Evolutionary conservation across 106 monocot species (phyloP).

Genomic region (Dioscorea zingiberensis): DNA sequence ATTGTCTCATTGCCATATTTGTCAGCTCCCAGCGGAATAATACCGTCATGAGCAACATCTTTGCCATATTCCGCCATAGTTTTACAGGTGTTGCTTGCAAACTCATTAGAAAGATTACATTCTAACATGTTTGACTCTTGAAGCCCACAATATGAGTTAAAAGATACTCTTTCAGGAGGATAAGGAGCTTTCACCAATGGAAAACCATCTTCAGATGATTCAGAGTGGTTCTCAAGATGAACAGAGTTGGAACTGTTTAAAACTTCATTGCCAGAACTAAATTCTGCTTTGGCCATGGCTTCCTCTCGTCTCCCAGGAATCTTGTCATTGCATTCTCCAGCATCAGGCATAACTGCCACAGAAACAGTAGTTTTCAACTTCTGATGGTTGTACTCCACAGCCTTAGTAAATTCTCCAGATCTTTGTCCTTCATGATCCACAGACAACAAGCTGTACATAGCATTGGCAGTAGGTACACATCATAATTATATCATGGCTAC

Average conservation of each 20-base stretch:
- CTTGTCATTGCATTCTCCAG: no score
- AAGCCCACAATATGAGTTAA: not conserved
- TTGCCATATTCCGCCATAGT: not conserved
- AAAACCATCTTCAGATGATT: constrained; percentile 11
- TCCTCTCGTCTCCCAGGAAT: no score
- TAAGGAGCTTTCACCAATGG: constrained; percentile 1
- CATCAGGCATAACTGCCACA: no score
- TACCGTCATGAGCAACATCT: not conserved
- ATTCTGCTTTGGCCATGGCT: no score
- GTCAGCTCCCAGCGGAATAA: not conserved
- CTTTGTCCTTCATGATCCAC: not conserved
- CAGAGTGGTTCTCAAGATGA: constrained; percentile 9
- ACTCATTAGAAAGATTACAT: constrained; percentile 15
- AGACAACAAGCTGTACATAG: not conserved
- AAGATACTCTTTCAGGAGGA: not conserved
- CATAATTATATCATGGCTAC: no score
- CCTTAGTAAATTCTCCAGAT: not conserved
- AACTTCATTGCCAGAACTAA: not conserved
- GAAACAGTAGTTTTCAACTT: no score
- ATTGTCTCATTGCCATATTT: not conserved
- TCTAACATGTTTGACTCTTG: constrained; percentile 7
- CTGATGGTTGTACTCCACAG: no score
- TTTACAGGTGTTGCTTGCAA: constrained; percentile 1
- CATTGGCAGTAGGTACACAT: not conserved
- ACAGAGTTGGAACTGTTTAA: not conserved